These are phyloP conservation scores for Claviceps citrina DNA, from an alignment of 2,329 filamentous ascomycete species.

Conservation along the genomic window DNA sequence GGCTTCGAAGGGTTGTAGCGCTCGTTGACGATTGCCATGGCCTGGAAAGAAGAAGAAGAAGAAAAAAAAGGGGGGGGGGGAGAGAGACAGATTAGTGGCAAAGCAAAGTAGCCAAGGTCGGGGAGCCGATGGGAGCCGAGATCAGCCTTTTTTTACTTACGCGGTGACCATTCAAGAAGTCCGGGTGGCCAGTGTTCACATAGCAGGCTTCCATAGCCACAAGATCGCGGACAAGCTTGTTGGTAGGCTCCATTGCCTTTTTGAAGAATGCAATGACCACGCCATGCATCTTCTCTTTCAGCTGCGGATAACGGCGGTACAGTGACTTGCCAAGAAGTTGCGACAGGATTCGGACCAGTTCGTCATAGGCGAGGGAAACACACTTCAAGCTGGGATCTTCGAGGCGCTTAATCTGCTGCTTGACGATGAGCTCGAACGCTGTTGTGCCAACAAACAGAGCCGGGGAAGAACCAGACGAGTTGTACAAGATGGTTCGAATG, in stretches of 20 bases:
- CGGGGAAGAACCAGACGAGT: conserved; percentile 95
- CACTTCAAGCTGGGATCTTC: conserved; percentile 97
- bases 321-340: conserved; percentile 78
- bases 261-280: conserved; percentile 95
- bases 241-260: conserved; percentile 94
- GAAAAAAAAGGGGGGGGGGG: too few relatives aligned
- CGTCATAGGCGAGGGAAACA: conserved; percentile 92
- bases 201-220: conserved; percentile 95
- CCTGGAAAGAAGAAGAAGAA: conserved; percentile 25
- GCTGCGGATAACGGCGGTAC: conserved; percentile 79
- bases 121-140: too few relatives aligned
- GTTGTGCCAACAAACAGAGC: conserved; percentile 94
- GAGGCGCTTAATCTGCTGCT: conserved; percentile 91
- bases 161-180: conserved; percentile 91
- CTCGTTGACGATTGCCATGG: conserved; percentile 97
- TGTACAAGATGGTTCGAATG: conserved; percentile 92
- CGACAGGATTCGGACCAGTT: conserved; percentile 85
- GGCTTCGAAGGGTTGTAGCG: conserved; percentile 69
- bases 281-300: conserved; percentile 93
- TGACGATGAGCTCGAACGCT: conserved; percentile 96
- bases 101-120: too few relatives aligned
- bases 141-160: conserved; percentile 35
- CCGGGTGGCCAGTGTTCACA: conserved; percentile 95
- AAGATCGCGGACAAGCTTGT: conserved; percentile 87
- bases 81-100: too few relatives aligned